A percentile compares a stretch with the other conserved stretches of the same genome.
phyloP scores from a whole-genome alignment of 2,329 filamentous ascomycete genomes.

The Chalara sp. region DNA sequence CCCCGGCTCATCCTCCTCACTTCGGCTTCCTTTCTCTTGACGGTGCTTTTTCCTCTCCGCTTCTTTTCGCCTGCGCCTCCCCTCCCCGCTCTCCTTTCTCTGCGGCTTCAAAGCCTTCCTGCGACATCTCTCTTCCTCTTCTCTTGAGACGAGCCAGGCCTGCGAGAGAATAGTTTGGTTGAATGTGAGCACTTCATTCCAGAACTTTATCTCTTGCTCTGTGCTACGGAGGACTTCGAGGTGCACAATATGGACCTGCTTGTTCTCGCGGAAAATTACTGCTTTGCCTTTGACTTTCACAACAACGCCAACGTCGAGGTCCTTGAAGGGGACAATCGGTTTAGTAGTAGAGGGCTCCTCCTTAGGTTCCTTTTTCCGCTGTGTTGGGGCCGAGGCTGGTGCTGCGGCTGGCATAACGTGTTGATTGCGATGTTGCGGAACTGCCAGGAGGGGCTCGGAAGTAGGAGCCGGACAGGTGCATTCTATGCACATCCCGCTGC shows the following conservation, averaged over 20 bases:
- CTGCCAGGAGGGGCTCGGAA: background rate
- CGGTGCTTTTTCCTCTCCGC: constrained; percentile 17
- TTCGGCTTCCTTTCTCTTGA: constrained; percentile 15
- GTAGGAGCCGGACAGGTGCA: constrained; percentile 19
- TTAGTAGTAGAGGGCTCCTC: constrained; percentile 49
- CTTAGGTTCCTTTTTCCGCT: background rate
- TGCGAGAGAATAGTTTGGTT: constrained; percentile 40
- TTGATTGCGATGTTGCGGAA: background rate
- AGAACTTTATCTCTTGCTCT: constrained; percentile 50
- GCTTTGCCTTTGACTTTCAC: constrained; percentile 52
- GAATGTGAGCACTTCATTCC: constrained; percentile 48
- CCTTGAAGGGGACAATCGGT: constrained; percentile 19
- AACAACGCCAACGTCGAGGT: constrained; percentile 44
- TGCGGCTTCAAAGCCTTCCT: constrained; percentile 10
- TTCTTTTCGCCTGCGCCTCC: constrained; percentile 7
- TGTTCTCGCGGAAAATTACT: constrained; percentile 38
- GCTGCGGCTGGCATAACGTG: too few species aligned
- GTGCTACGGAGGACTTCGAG: constrained; percentile 43
- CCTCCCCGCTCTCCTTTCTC: constrained; percentile 4
- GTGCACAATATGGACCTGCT: constrained; percentile 47
- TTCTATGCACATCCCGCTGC: constrained; percentile 54
- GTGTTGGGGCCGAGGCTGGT: too few species aligned
- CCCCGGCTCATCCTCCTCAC: constrained; percentile 1
- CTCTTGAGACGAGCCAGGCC: constrained; percentile 48
- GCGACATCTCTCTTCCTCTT: constrained; percentile 41